A percentile compares a stretch with the other conserved stretches of the same genome.
phyloP scores from a whole-genome alignment of 2,329 filamentous ascomycete species.

The Penicillium sp. region DNA sequence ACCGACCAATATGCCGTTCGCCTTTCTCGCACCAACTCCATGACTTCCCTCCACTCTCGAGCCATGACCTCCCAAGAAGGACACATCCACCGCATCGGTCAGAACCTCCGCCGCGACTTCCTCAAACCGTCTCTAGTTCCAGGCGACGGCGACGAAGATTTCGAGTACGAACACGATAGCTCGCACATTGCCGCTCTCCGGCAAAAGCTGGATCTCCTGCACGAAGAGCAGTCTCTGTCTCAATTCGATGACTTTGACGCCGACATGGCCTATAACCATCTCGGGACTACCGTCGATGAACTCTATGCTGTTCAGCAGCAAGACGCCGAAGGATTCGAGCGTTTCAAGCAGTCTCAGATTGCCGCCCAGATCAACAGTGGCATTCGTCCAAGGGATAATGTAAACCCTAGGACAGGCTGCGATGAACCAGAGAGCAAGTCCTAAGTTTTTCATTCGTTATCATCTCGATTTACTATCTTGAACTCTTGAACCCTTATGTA shows the following conservation, averaged over 20 bases:
- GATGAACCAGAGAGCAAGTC: background rate
- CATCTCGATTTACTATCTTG: background rate
- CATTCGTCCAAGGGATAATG: constrained; percentile 7
- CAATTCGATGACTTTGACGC: constrained; percentile 40
- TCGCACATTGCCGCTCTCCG: constrained; percentile 49
- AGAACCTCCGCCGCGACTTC: constrained; percentile 64
- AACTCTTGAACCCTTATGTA: background rate
- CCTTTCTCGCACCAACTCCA: constrained; percentile 61
- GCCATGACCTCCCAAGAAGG: constrained; percentile 69
- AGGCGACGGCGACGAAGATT: constrained; percentile 33
- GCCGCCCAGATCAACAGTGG: constrained; percentile 49
- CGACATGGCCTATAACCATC: constrained; percentile 44
- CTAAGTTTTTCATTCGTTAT: background rate
- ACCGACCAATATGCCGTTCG: constrained; percentile 46
- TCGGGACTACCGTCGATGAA: constrained; percentile 49
- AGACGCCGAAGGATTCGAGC: constrained; percentile 47
- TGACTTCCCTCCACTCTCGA: constrained; percentile 66
- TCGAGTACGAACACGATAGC: constrained; percentile 29
- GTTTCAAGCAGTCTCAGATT: constrained; percentile 47
- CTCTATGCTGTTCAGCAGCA: constrained; percentile 44
- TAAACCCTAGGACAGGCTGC: background rate
- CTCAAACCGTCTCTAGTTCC: constrained; percentile 51
- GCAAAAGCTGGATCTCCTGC: constrained; percentile 45
- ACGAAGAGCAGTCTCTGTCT: constrained; percentile 43
- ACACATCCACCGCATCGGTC: constrained; percentile 66